Evolutionary conservation across 192 early-diverging fungal genomes (phyloP), one percentile per base, ranked within the genome.

Genomic region (Backusella liffmaniae): DNA sequence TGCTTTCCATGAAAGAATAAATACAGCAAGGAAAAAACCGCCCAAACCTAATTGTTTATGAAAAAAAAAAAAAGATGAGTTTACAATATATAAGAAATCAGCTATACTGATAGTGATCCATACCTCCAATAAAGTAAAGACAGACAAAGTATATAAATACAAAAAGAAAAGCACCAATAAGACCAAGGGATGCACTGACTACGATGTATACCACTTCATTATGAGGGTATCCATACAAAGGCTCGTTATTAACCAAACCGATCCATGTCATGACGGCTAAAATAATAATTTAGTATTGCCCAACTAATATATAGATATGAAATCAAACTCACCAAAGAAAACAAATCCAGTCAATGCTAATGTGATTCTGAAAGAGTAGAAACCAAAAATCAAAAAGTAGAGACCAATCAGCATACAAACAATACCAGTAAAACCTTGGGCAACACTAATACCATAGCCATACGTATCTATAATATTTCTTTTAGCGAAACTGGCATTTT

Each of bases 81-180:
- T 49, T 18, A 44, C 6, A 49, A 49, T 49, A 3, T 10, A 39
- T 39, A 39, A 12, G 18, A 5, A n/a, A 49, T n/a, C 18, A 49
- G 4, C 16, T 49, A 18, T 16, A n/a, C 15, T n/a, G n/a, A n/a
- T n/a, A n/a, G n/a, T 49, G 46, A 49, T 18, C 18, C 46, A 5
- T 49, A 49, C 46, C 69, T 7, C 70, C 70, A 29, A 96, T 79
- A 29, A 93, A 82, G 69, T 92, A 89, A 30, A 96, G 75, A 15
- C 89, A 92, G 5, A 96, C 77, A 49, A 83, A 82, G 78, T 87
- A 90, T 72, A 82, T 66, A 59, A 73, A 82, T 26, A 78, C 69
- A 68, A 78, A 82, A 10, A 78, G 30, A 8, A 82, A 66, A 5
- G 80, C 73, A 65, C 80, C 80, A 4, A 82, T 46, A 26, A 82